Conservation (phyloP, 352 stramenopile species). For the Globisporangium paddicum region DNA sequence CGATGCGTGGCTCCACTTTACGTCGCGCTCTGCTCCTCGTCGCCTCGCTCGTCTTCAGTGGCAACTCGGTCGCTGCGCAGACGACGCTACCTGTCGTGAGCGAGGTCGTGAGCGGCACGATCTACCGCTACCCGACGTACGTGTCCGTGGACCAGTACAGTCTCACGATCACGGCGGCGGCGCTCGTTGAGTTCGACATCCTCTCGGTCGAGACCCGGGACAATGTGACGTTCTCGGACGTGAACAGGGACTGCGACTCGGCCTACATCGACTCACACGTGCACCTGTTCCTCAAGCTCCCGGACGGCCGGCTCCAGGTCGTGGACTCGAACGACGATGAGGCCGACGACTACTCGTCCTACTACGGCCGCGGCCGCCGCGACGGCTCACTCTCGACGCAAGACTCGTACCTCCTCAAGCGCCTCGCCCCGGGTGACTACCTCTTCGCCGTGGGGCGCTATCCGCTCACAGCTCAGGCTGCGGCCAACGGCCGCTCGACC, state of each 20-base stretch:
- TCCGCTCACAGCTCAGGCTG: conserved; percentile 36
- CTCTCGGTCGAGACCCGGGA: conserved; percentile 57
- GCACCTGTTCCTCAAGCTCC: conserved; percentile 32
- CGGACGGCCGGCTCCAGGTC: conserved; percentile 24
- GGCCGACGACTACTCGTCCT: conserved; percentile 45
- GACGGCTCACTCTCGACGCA: conserved; percentile 45
- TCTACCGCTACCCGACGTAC: conserved; percentile 42
- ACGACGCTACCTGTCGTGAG: conserved; percentile 19
- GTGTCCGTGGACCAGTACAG: conserved; percentile 65
- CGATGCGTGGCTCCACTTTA: neutral
- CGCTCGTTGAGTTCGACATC: conserved; percentile 60
- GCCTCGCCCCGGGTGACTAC: conserved; percentile 37
- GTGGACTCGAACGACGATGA: conserved; percentile 65
- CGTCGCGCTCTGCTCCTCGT: neutral
- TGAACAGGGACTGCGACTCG: conserved; percentile 71
- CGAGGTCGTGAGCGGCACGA: conserved; percentile 45
- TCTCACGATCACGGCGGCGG: conserved; percentile 30
- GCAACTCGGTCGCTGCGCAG: neutral
- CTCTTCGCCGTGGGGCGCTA: conserved; percentile 56
- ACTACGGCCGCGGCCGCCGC: conserved; percentile 28
- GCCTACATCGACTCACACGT: conserved; percentile 68
- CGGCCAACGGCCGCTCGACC: conserved; percentile 26
- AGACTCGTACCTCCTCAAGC: conserved; percentile 65
- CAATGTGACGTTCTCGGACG: conserved; percentile 44
- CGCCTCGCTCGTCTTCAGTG: neutral